phyloP scores from a whole-genome alignment of 2,329 filamentous ascomycete genomes.

The Fusarium sp. region DNA sequence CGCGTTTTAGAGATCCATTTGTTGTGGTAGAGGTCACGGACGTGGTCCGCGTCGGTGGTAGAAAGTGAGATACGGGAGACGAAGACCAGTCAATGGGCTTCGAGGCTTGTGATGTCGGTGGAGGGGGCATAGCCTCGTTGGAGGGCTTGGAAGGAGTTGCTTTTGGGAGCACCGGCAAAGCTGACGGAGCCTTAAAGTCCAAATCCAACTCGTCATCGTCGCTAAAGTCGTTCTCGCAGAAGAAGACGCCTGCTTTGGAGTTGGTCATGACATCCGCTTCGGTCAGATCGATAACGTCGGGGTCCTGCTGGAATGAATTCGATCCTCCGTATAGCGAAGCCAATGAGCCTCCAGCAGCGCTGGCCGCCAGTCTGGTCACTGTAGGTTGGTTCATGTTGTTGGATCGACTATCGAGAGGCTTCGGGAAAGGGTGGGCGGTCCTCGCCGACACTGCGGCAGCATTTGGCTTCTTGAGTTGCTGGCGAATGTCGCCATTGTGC shows the following conservation, averaged over 20 bases:
- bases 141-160: constrained; percentile 32
- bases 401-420: constrained; percentile 46
- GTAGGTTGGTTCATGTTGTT: constrained; percentile 48
- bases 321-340: constrained; percentile 58
- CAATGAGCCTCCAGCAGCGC: constrained; percentile 45
- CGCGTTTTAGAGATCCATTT: constrained; percentile 56
- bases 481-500: constrained; percentile 60
- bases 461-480: constrained; percentile 62
- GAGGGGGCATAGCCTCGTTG: constrained; percentile 45
- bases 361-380: constrained; percentile 18
- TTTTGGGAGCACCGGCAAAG: constrained; percentile 56
- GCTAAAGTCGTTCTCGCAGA: constrained; percentile 87
- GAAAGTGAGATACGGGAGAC: constrained; percentile 65
- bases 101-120: constrained; percentile 45
- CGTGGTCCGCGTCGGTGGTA: constrained; percentile 48
- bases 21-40: constrained; percentile 33
- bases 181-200: constrained; percentile 71
- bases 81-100: constrained; percentile 77
- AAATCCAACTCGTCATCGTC: constrained; percentile 83
- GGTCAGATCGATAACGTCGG: constrained; percentile 51
- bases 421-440: constrained; percentile 45
- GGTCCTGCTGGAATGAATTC: constrained; percentile 58
- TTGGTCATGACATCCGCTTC: constrained; percentile 44
- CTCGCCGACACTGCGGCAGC: constrained; percentile 56
- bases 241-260: constrained; percentile 61